phyloP scores from a whole-genome alignment of 305 asterid species.

The Ajuga reptans region DNA sequence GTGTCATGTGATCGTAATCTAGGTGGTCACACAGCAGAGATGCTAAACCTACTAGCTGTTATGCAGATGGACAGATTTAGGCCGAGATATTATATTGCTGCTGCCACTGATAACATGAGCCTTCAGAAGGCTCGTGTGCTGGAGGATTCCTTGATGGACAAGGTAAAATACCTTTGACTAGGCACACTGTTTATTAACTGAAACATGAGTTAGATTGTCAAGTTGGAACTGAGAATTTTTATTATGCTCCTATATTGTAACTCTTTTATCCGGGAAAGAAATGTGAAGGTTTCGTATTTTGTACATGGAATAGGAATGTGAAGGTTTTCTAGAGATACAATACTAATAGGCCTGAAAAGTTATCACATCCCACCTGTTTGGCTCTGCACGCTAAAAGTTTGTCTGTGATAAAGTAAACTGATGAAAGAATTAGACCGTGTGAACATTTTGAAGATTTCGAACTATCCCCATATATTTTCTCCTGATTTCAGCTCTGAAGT shows the following conservation, averaged over 20 bases:
- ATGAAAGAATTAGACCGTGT: neutral
- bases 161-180: slow-evolving; percentile 33
- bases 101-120: slow-evolving; percentile 95
- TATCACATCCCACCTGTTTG: neutral
- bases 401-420: neutral
- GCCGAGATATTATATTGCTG: slow-evolving; percentile 76
- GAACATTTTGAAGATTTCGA: slow-evolving; percentile 4
- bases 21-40: slow-evolving; percentile 98
- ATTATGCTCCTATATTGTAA: neutral
- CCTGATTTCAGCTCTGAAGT: neutral
- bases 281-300: neutral
- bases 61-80: slow-evolving; percentile 57
- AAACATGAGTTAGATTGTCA: neutral
- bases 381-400: neutral
- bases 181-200: neutral
- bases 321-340: neutral
- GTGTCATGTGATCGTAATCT: slow-evolving; percentile 16
- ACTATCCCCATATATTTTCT: neutral
- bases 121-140: slow-evolving; percentile 68
- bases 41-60: slow-evolving; percentile 63
- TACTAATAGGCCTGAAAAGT: neutral
- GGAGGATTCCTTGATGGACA: slow-evolving; percentile 51
- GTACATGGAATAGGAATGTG: neutral
- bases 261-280: neutral
- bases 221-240: neutral